Conservation (phyloP, 257 asterid species). For the Asclepias syriaca region DNA sequence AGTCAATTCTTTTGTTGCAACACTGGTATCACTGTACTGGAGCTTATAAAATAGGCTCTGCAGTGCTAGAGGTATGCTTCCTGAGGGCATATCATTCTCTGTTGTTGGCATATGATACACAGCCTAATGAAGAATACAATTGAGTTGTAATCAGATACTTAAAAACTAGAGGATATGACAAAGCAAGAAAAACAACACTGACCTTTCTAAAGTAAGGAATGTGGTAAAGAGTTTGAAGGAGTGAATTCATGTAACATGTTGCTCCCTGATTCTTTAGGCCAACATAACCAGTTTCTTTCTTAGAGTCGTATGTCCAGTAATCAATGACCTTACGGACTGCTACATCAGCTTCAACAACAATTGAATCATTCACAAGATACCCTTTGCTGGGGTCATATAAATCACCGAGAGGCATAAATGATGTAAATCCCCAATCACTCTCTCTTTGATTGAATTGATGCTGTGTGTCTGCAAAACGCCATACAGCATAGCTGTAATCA, state of each 20-base stretch:
- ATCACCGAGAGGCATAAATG: constrained; percentile 93
- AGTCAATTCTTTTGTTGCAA: constrained; percentile 93
- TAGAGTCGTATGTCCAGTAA: constrained; percentile 94
- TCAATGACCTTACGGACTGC: constrained; percentile 91
- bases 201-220: constrained; percentile 98
- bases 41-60: constrained; percentile 98
- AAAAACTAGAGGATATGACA: constrained; percentile 13
- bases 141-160: neutral
- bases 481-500: neutral
- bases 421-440: constrained; percentile 98
- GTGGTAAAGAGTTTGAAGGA: constrained; percentile 91
- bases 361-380: constrained; percentile 74
- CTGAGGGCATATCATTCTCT: constrained; percentile 98
- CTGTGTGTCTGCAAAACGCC: constrained; percentile 68
- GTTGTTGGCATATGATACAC: constrained; percentile 99
- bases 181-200: constrained; percentile 16
- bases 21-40: constrained; percentile 88
- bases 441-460: constrained; percentile 95
- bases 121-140: constrained; percentile 50
- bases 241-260: constrained; percentile 97
- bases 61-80: constrained; percentile 95
- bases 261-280: constrained; percentile 99
- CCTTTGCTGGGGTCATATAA: constrained; percentile 91
- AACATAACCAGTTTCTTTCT: constrained; percentile 95
- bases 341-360: constrained; percentile 89